A percentile compares a stretch with the other conserved stretches of the same genome.
Conservation (phyloP, 768 basidiomycete species). For the Rhodocollybia butyracea region DNA sequence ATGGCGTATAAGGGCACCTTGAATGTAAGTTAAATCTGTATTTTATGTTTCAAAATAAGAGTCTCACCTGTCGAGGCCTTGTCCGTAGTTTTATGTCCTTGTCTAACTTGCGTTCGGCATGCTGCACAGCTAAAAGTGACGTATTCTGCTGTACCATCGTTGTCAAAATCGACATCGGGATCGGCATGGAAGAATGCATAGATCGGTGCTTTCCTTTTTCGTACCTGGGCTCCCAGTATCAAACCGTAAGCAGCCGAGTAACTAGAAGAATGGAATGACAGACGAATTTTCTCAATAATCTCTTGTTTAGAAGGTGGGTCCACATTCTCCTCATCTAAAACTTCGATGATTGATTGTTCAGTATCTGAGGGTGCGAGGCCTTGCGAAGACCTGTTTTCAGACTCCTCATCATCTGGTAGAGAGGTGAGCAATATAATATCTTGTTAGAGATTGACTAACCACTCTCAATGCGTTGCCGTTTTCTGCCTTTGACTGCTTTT, state of each 20-base stretch:
- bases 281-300: not conserved
- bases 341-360: too few species aligned
- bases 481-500: too few species aligned
- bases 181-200: not conserved
- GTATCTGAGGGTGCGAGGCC: too few species aligned
- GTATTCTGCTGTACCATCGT: not conserved
- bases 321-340: too few species aligned
- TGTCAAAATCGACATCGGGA: not conserved
- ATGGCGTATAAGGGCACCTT: conserved; percentile 24
- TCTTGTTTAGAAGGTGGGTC: too few species aligned
- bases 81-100: not conserved
- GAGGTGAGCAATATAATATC: too few species aligned
- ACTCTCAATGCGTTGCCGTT: too few species aligned
- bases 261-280: not conserved
- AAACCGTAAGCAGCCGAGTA: not conserved
- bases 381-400: too few species aligned
- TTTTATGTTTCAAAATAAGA: conserved; percentile 16
- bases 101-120: not conserved
- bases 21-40: not conserved
- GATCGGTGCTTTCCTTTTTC: not conserved
- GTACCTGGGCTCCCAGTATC: not conserved
- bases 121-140: not conserved
- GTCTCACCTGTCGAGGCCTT: not conserved
- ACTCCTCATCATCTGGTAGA: too few species aligned
- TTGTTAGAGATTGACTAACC: too few species aligned